Conservation (phyloP, 352 stramenopile species). For the Vaucheria bursata region DNA sequence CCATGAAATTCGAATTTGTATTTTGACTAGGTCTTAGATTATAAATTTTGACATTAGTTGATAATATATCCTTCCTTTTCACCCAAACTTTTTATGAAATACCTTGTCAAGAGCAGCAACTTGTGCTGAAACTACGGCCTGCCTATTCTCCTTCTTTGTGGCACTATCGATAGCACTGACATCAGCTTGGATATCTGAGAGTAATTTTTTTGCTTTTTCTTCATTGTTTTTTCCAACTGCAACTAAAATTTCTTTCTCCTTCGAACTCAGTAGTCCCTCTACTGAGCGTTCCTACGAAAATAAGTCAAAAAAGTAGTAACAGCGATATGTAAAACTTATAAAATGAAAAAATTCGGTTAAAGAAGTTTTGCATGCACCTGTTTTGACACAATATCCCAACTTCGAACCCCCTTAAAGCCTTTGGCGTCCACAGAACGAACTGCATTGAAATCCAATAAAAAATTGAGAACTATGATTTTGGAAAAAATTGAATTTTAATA, state of each 20-base stretch:
- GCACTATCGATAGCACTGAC: slow-evolving; percentile 4
- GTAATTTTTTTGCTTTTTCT: slow-evolving; percentile 2
- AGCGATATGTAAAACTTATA: no score
- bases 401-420: slow-evolving; percentile 3
- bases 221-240: not conserved
- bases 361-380: not conserved
- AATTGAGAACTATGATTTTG: not conserved
- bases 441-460: not conserved
- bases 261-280: not conserved
- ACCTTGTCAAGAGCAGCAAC: slow-evolving; percentile 9
- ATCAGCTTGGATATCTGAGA: not conserved
- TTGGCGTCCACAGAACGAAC: slow-evolving; percentile 3
- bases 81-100: no score
- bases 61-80: no score
- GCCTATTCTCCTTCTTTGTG: not conserved
- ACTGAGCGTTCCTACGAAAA: not conserved
- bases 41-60: no score
- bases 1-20: no score
- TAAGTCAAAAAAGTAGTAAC: no score
- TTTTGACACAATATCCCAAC: not conserved
- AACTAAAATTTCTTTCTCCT: slow-evolving; percentile 7
- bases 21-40: no score
- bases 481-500: no score
- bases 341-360: no score
- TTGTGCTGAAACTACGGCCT: not conserved